Evolutionary conservation across 2,329 filamentous ascomycete species (phyloP).

Genomic region (Phaeosphaeriaceae sp.): DNA sequence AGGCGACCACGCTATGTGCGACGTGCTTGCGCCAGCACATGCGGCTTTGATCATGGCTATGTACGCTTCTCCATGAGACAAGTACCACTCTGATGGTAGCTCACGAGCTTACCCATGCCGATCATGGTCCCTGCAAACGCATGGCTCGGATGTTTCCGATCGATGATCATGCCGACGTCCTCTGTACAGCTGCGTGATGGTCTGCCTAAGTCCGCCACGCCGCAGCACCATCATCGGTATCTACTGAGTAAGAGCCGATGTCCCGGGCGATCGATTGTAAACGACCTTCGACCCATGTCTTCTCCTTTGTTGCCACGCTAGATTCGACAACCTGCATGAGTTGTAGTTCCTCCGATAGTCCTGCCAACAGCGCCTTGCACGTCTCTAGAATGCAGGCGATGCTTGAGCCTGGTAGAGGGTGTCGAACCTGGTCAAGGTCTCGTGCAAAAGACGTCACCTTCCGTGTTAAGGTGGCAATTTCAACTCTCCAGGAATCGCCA

Average conservation of each 20-base stretch:
- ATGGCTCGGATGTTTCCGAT: not conserved
- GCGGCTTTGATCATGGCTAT: not conserved
- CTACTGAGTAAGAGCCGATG: not conserved
- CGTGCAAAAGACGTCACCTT: conserved; percentile 41
- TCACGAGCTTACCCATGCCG: not conserved
- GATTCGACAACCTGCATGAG: conserved; percentile 43
- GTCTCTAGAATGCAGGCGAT: conserved; percentile 37
- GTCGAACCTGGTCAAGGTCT: conserved; percentile 39
- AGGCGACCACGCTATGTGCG: not conserved
- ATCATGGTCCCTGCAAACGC: conserved; percentile 1
- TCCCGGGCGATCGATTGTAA: not conserved
- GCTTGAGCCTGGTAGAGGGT: conserved; percentile 40
- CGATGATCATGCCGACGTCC: not conserved
- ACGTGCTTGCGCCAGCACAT: not conserved
- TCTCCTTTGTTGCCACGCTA: conserved; percentile 40
- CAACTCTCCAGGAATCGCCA: conserved; percentile 43
- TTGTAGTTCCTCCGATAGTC: conserved; percentile 43
- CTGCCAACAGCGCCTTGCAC: conserved; percentile 39
- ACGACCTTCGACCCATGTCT: conserved; percentile 43
- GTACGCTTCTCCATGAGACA: not conserved
- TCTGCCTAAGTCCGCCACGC: not conserved
- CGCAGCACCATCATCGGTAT: not conserved
- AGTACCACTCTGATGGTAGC: not conserved
- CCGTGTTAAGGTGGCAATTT: conserved; percentile 42
- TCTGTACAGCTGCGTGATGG: not conserved